phyloP scores from a whole-genome alignment of 768 basidiomycete species.

The Suillus placidus region DNA sequence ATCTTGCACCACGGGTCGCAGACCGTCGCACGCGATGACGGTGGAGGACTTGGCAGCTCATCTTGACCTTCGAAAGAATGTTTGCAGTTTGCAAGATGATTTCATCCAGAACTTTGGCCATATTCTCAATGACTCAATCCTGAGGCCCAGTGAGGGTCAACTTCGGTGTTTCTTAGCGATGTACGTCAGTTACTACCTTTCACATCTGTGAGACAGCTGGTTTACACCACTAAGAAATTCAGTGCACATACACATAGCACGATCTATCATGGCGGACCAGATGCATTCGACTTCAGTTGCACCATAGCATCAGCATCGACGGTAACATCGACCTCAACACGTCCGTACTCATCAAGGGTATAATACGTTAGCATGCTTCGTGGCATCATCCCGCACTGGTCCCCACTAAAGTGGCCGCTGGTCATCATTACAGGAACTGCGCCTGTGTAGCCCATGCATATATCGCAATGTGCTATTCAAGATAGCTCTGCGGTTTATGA shows the following conservation, averaged over 20 bases:
- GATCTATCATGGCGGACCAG: neutral
- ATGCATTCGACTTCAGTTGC: neutral
- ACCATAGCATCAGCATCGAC: conserved; percentile 3
- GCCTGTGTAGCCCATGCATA: neutral
- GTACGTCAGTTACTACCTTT: neutral
- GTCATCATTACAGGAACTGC: neutral
- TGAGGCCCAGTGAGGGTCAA: neutral
- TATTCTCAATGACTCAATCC: neutral
- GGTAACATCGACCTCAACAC: conserved; percentile 6
- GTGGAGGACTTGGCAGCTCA: neutral
- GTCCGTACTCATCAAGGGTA: conserved; percentile 1
- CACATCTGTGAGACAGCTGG: neutral
- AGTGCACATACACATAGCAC: neutral
- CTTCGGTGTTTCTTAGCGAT: neutral
- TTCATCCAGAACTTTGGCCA: neutral
- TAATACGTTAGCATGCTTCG: neutral
- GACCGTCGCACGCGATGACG: too few relatives aligned
- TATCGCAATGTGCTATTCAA: neutral
- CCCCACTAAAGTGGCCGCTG: neutral
- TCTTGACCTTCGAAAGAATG: neutral
- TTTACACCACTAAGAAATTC: neutral
- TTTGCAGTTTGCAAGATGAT: neutral
- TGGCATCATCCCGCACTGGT: neutral
- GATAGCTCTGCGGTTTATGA: conserved; percentile 1
- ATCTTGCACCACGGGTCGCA: neutral